These are phyloP conservation scores for Trichosanthes cucumerina DNA, from an alignment of 306 rosid genomes.

Conservation along the genomic window DNA sequence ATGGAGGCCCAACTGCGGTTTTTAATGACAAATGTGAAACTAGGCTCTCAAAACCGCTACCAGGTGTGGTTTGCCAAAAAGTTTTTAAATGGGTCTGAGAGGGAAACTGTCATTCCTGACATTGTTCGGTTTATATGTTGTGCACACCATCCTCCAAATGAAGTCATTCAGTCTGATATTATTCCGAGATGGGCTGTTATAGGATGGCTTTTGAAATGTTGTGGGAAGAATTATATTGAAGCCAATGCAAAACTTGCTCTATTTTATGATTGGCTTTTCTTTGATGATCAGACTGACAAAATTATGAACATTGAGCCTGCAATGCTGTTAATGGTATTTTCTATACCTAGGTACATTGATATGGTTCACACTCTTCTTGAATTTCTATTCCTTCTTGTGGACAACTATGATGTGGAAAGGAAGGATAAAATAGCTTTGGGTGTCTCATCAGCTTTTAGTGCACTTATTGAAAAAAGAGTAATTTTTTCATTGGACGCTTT, in stretches of 20 bases:
- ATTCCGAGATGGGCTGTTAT: constrained; percentile 79
- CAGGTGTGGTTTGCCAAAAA: constrained; percentile 64
- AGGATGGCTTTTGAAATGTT: constrained; percentile 69
- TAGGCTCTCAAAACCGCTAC: constrained; percentile 60
- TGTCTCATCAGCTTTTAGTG: constrained; percentile 42
- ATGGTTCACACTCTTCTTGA: constrained; percentile 55
- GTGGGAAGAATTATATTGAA: constrained; percentile 35
- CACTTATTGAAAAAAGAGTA: constrained; percentile 43
- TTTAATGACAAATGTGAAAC: constrained; percentile 57
- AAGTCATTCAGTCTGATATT: constrained; percentile 71
- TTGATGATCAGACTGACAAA: constrained; percentile 44
- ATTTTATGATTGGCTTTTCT: constrained; percentile 87
- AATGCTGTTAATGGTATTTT: constrained; percentile 55
- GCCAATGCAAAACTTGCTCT: constrained; percentile 60
- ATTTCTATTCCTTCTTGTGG: constrained; percentile 59
- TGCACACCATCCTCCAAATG: constrained; percentile 76
- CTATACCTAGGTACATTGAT: constrained; percentile 47
- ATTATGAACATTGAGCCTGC: constrained; percentile 90
- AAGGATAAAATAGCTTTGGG: constrained; percentile 39
- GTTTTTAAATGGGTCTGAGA: constrained; percentile 39
- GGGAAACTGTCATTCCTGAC: constrained; percentile 54
- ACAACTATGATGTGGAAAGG: constrained; percentile 49
- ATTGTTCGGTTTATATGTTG: constrained; percentile 70
- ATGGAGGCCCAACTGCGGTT: constrained; percentile 64
- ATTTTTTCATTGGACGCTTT: constrained; percentile 16